Base-by-base conservation (phyloP, 345 rosid species). In the Acer negundo region DNA sequence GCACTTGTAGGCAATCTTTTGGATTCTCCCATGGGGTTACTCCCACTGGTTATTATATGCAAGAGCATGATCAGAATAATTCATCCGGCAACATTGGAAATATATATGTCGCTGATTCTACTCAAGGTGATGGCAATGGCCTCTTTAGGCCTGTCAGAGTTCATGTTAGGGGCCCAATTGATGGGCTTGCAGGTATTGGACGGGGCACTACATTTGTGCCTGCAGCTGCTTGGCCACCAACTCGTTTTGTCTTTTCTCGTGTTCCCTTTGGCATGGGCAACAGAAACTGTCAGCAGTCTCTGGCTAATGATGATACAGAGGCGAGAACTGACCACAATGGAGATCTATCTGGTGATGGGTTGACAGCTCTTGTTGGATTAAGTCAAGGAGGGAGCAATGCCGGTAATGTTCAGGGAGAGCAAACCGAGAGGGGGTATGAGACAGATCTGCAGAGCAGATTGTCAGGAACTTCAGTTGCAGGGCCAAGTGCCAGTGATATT, bases 161-260 rank as follows among this genome's bases (percentile, higher is more conserved):
- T 65, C 97, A 89, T 84, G 94, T 92, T 74, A 89, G 95, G 90
- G 97, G 97, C 65, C 91, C 89, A 79, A 89, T 84, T 74, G 99
- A 95, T 85, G 99, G 99, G 72, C 98, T 95, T 84, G 99, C 99
- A 1, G 99, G 96, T 77, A 92, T 95, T 81, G 98, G 98, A 78
- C 91, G 94, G 38, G 98, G 94, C 83, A 83, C 90, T 80, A 82
- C 94, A 73, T 93, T 86, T 82, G 92, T 92, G 70, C 94, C 97
- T 47, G 84, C 95, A 40, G 84, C 91, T 79, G 89, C 90, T 61
- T 90, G 98, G 94, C 89, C 97, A 38, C 94, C 99, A 73, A 92
- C 99, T 44, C 94, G 95, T 26, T 91, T 90, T 77, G 97, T 95
- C 78, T 95, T 92, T 81, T 95, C 99, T 10, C 98, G 99, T 49